These are phyloP conservation scores for Penicillium corylophilum DNA, from an alignment of 2,329 filamentous ascomycete species.

Conservation along the genomic window DNA sequence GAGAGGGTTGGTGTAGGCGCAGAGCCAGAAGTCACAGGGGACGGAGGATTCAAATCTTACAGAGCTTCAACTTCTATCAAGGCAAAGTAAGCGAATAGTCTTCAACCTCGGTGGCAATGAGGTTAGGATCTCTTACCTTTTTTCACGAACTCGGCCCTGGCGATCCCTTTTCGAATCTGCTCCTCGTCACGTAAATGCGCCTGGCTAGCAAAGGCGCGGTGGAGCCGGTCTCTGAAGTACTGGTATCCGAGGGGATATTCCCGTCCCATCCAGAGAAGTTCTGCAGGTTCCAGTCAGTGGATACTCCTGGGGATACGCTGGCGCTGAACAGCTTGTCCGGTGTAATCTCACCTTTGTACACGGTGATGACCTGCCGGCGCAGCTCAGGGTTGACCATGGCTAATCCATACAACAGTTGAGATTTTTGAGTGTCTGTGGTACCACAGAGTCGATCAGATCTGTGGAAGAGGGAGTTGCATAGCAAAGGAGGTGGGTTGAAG, in stretches of 20 bases:
- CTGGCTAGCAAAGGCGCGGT: conserved; percentile 81
- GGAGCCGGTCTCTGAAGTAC: conserved; percentile 78
- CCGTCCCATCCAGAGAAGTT: conserved; percentile 78
- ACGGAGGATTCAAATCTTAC: conserved; percentile 54
- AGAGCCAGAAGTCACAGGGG: not conserved
- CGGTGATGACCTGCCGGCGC: conserved; percentile 73
- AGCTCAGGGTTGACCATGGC: conserved; percentile 57
- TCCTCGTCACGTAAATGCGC: conserved; percentile 67
- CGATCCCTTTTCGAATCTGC: conserved; percentile 73
- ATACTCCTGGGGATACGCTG: not conserved
- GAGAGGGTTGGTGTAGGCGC: not conserved
- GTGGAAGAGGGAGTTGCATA: not conserved
- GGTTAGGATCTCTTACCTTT: conserved; percentile 61
- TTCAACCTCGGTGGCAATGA: not conserved
- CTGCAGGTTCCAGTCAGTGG: conserved; percentile 46
- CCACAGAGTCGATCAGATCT: not conserved
- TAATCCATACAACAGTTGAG: conserved; percentile 1
- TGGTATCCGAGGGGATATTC: conserved; percentile 82
- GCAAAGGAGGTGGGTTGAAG: not conserved
- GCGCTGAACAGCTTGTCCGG: not conserved
- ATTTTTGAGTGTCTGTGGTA: not conserved
- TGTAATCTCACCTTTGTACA: conserved; percentile 75
- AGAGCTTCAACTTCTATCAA: conserved; percentile 81
- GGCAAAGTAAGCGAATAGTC: not conserved
- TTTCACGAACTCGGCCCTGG: conserved; percentile 81